These are phyloP conservation scores for Babesia sp. DNA, from an alignment of 169 alveolate species.

Conservation along the genomic window DNA sequence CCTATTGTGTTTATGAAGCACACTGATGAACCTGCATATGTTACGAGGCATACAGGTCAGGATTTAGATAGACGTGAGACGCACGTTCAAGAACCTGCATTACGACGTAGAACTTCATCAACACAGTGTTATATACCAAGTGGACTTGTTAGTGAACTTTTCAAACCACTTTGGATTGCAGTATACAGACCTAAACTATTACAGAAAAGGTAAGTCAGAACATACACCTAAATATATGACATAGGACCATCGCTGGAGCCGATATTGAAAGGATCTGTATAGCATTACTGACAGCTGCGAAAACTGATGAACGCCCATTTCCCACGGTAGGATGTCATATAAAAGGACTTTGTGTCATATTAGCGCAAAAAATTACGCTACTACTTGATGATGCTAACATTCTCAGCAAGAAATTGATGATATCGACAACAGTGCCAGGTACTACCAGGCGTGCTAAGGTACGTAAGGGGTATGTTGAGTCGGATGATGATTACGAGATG, in stretches of 20 bases:
- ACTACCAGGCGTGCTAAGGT: slow-evolving; percentile 10
- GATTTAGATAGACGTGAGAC: slow-evolving; percentile 1
- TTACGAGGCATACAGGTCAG: not conserved
- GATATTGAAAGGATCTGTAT: slow-evolving; percentile 46
- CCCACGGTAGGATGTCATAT: slow-evolving; percentile 47
- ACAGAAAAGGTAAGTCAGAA: slow-evolving; percentile 36
- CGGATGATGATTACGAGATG: slow-evolving; percentile 22
- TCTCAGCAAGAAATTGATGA: slow-evolving; percentile 8
- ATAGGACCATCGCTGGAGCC: slow-evolving; percentile 20
- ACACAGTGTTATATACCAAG: slow-evolving; percentile 14
- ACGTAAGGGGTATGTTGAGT: slow-evolving; percentile 31
- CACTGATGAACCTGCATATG: not conserved
- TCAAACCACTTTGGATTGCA: slow-evolving; percentile 59
- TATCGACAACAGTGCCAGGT: slow-evolving; percentile 1
- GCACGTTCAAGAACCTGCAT: not conserved
- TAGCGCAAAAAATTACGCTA: slow-evolving; percentile 21
- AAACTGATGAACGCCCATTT: slow-evolving; percentile 46
- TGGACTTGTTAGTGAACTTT: slow-evolving; percentile 46
- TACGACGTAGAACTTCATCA: not conserved
- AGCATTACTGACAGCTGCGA: slow-evolving; percentile 37
- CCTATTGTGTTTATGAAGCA: slow-evolving; percentile 23
- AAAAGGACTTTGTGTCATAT: slow-evolving; percentile 57
- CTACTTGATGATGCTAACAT: slow-evolving; percentile 20
- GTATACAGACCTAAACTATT: slow-evolving; percentile 40
- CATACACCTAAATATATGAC: not conserved